Percentiles rank a stretch among this genome's conserved stretches.
Evolutionary conservation across 768 basidiomycete species (phyloP).

Genomic region (Auricularia sp.): DNA sequence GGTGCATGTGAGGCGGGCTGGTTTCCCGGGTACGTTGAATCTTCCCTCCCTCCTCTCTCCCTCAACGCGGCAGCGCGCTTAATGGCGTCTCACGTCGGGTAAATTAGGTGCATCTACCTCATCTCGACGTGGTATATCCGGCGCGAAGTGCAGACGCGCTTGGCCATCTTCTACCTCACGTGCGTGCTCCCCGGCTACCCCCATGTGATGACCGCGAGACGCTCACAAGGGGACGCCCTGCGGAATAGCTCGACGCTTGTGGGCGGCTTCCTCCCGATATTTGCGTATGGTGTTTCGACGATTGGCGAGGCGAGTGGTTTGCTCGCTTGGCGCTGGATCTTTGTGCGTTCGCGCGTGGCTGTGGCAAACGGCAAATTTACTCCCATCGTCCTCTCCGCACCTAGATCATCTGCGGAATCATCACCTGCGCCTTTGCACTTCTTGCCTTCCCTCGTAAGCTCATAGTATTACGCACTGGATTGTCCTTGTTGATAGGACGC

Average conservation of each 20-base stretch:
- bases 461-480: background rate
- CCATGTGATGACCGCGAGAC: background rate
- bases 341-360: constrained; percentile 2
- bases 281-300: constrained; percentile 9
- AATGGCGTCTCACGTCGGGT: no score
- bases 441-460: constrained; percentile 5
- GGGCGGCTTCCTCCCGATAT: constrained; percentile 9
- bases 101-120: constrained; percentile 5
- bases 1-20: constrained; percentile 16
- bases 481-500: no score
- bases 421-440: constrained; percentile 12
- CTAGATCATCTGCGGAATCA: constrained; percentile 11
- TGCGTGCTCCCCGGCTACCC: constrained; percentile 14
- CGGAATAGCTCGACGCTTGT: constrained; percentile 8
- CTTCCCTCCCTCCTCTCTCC: background rate
- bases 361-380: background rate
- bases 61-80: background rate
- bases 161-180: constrained; percentile 17
- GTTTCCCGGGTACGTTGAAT: constrained; percentile 14
- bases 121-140: constrained; percentile 20
- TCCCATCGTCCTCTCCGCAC: no score
- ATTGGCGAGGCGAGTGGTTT: constrained; percentile 9
- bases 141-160: constrained; percentile 9
- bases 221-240: background rate
- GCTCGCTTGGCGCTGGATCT: constrained; percentile 22